These are phyloP conservation scores for Ogataea methylovora DNA, from an alignment of 805 yeast genomes.

Conservation along the genomic window DNA sequence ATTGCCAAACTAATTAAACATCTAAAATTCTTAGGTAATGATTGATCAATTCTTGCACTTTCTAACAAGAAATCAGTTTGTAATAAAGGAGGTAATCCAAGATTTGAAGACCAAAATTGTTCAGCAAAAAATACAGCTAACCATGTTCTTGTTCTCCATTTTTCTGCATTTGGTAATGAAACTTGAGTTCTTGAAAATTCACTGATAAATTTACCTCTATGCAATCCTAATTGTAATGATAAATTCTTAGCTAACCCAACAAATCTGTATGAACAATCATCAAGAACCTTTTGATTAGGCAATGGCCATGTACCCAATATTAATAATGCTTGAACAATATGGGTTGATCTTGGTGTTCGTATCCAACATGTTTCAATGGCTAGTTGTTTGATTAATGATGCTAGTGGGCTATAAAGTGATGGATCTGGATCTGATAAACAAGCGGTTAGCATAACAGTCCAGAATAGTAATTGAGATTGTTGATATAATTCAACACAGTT, in stretches of 20 bases:
- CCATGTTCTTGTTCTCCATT: slow-evolving; percentile 94
- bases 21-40: slow-evolving; percentile 63
- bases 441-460: slow-evolving; percentile 88
- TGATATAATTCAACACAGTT: slow-evolving; percentile 71
- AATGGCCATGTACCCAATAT: slow-evolving; percentile 88
- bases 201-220: slow-evolving; percentile 83
- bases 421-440: slow-evolving; percentile 86
- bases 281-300: slow-evolving; percentile 86
- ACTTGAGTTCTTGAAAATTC: slow-evolving; percentile 90
- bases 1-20: slow-evolving; percentile 67
- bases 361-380: slow-evolving; percentile 93
- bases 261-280: slow-evolving; percentile 86
- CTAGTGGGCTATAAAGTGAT: slow-evolving; percentile 62
- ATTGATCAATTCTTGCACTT: slow-evolving; percentile 59
- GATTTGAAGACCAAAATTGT: slow-evolving; percentile 81
- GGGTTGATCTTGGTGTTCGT: slow-evolving; percentile 87
- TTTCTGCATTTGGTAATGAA: slow-evolving; percentile 80
- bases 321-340: slow-evolving; percentile 82
- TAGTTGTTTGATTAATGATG: slow-evolving; percentile 72
- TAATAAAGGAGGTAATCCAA: slow-evolving; percentile 83
- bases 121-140: slow-evolving; percentile 80
- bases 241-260: slow-evolving; percentile 80
- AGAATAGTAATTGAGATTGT: slow-evolving; percentile 78
- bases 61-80: slow-evolving; percentile 79
- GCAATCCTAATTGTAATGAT: slow-evolving; percentile 82